Base-by-base conservation (phyloP, 257 asterid species). In the Rauvolfia tetraphylla region DNA sequence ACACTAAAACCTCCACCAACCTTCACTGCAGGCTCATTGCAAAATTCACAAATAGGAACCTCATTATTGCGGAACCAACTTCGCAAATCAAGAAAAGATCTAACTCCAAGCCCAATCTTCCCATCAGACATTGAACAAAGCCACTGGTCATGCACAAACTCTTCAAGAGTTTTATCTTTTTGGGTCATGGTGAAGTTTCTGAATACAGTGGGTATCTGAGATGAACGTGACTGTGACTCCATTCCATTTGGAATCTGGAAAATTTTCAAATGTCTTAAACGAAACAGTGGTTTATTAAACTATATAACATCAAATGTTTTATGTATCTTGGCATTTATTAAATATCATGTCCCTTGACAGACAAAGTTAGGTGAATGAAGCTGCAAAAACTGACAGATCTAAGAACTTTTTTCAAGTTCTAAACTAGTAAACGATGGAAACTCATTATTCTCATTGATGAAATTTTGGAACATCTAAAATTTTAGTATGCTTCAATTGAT, bases 1-100 rank as follows among this genome's bases (percentile, higher is more conserved):
- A 46, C 7, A 48, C 31, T 31, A 77, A 54, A 42, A 57, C 53
- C 70, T 51, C 54, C 23, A 79, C 82, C 69, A 27, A 95, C 99
- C 99, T 91, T 95, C 48, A 92, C 87, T 23, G 97, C 97, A 76
- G 96, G 93, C 88, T 95, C 99, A 49, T 95, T 95, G 92, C 98
- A 95, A 76, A 92, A 90, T 72, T 88, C 93, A 78, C 99, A 95
- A 27, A 89, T 75, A 71, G 99, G 90, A 78, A 92, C 90, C 65
- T 92, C 98, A 33, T 88, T 95, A 62, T 78, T 83, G 39, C 87
- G 89, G 72, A 95, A 95, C 98, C 97, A 95, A 76, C 97, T 89
- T 77, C 98, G 92, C 42, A 92, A 92, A 83, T 95, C 99, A 71
- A 95, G 89, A 81, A 95, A 92, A 62, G 99, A 91, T 88, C 97